Base-by-base conservation (phyloP, 495 filamentous ascomycete genomes). In the Aspergillus bertholletiae region DNA sequence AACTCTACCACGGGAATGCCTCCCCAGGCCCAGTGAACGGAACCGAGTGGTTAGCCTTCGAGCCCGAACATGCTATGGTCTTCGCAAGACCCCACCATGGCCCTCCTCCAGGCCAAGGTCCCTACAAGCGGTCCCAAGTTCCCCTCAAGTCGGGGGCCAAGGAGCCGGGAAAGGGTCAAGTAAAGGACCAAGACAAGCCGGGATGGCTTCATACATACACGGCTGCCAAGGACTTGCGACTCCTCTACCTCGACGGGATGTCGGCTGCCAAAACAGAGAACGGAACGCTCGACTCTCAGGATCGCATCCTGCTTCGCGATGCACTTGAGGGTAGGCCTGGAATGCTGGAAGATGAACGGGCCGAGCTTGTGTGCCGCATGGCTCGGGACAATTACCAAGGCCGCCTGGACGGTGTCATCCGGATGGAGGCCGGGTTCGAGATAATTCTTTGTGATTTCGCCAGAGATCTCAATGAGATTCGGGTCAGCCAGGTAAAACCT, bases 341-440 rank as follows among this genome's bases (percentile, higher is more conserved):
- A 12, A 51, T 54, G 28, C 50, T 63, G 15, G 85, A 87, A 46
- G 51, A 26, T 1, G 61, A 65, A 11, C 64, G 84, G 1, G 85
- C 84, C 0, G 27, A 55, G 1, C 58, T 68, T 0, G 63, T 85
- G 2, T 88, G 86, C 60, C 61, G 62, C 8, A 60, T 86, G 30
- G 74, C 74, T 0, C 49, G 61, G 12, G 64, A 68, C 5, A 50
- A 73, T 11, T 86, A 77, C 79, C 67, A 74, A 0, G 73, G 59
- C 30, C 69, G 71, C 0, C 72, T 87, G 37, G 79, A 87, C 46
- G 86, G 86, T 0, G 57, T 88, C 18, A 58, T 89, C 1, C 77
- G 85, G 15, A 87, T 86, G 81, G 86, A 89, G 55, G 80, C 78
- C 24, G 86, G 86, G 0, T 88, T 88, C 49, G 86, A 88, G 65